Evolutionary conservation across 176 grass and related monocot species (phyloP), one percentile per base, ranked within the genome.

Genomic region (Triticum dicoccoides): DNA sequence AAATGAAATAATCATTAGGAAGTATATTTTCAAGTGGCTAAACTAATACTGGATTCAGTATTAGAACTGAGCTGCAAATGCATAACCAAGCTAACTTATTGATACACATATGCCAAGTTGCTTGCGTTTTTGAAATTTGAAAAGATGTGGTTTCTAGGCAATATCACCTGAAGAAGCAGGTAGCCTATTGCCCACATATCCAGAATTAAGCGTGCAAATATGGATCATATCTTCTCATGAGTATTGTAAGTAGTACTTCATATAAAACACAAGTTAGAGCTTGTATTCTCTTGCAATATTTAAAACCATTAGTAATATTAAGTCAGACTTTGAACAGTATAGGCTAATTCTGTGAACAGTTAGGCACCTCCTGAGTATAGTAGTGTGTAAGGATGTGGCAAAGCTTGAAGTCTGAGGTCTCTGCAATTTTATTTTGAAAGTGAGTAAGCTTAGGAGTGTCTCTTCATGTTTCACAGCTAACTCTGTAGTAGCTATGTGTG

Each of bases 371-470:
- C 20, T 15, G 42, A 44, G 65, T 11, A 45, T 45, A 45, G 21
- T 51, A 52, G 65, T 44, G 80, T 49, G 17, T n/a, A 41, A 76
- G 20, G 73, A 59, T 66, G 52, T 77, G 71, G 24, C 10, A 13
- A 88, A 88, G 7, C 2, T 68, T 85, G 30, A 80, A 82, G 30
- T 77, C 79, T 72, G 21, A 71, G 17, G 29, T 64, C 12, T 61
- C 15, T 17, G 56, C 24, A 30, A 70, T 89, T 88, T 38, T 18
- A 27, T 65, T 83, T 17, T 82, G 21, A 71, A 2, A 44, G 62
- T 47, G 6, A 71, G 59, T 77, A 70, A 29, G 25, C 69, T 27
- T 71, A 63, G 14, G 80, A 73, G 17, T 70, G 29, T 41, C 49
- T 69, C 54, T 9, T 49, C 51, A 67, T 86, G 49, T 75, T 27